A percentile compares a stretch with the other conserved stretches of the same genome.
Conservation (phyloP, 2,329 filamentous ascomycete species). For the Verticillium albo-atrum region DNA sequence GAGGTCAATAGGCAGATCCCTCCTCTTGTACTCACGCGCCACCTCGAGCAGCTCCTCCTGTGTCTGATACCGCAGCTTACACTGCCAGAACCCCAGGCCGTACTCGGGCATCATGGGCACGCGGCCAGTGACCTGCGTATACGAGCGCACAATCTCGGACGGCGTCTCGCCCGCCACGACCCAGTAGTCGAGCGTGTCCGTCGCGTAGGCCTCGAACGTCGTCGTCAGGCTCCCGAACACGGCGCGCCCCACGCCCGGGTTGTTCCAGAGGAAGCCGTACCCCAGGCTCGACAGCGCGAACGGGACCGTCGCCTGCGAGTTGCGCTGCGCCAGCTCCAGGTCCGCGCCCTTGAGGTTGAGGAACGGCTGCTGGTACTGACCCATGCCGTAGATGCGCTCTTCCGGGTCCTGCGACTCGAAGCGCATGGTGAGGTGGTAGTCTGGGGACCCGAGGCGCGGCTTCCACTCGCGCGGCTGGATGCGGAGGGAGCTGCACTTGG, state of each 20-base stretch:
- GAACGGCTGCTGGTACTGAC: constrained; percentile 61
- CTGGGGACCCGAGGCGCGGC: constrained; percentile 40
- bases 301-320: constrained; percentile 61
- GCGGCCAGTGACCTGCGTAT: constrained; percentile 51
- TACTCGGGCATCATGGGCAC: constrained; percentile 67
- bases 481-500: constrained; percentile 53
- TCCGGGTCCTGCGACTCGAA: constrained; percentile 50
- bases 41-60: constrained; percentile 59
- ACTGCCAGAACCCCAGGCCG: constrained; percentile 65
- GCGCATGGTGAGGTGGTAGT: constrained; percentile 53
- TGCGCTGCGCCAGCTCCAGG: constrained; percentile 60
- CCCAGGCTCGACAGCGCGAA: constrained; percentile 56
- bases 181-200: constrained; percentile 59
- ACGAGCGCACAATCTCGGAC: constrained; percentile 49
- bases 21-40: constrained; percentile 52
- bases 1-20: constrained; percentile 55
- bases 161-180: constrained; percentile 54
- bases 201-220: constrained; percentile 57
- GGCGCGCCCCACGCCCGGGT: constrained; percentile 56
- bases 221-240: constrained; percentile 58
- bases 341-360: constrained; percentile 61
- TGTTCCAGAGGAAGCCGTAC: constrained; percentile 65
- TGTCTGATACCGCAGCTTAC: constrained; percentile 61
- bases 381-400: constrained; percentile 65
- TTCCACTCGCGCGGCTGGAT: constrained; percentile 55